Conservation (phyloP, 495 filamentous ascomycete species). For the Ascobolus immersus region DNA sequence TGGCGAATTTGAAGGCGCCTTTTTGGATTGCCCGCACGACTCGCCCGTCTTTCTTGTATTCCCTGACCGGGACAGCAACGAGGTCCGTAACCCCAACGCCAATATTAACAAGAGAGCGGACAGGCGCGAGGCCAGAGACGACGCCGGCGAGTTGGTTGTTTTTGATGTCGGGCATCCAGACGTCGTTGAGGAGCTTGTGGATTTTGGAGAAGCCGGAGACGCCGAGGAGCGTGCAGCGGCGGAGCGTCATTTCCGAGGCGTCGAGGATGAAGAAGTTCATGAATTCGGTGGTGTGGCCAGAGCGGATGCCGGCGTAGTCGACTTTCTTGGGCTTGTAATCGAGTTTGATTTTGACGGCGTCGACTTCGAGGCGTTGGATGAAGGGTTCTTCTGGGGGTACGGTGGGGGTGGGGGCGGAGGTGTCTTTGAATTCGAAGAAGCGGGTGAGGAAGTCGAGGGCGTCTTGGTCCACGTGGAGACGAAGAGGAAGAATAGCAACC, state of each 20-base stretch:
- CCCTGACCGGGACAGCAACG: slow-evolving; percentile 64
- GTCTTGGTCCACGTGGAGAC: slow-evolving; percentile 93
- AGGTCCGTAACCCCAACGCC: slow-evolving; percentile 64
- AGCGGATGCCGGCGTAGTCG: slow-evolving; percentile 81
- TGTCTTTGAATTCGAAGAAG: slow-evolving; percentile 94
- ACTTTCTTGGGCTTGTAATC: slow-evolving; percentile 97
- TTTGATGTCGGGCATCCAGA: slow-evolving; percentile 93
- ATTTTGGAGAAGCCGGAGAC: slow-evolving; percentile 72
- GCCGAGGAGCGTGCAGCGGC: slow-evolving; percentile 78
- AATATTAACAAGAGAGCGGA: slow-evolving; percentile 72
- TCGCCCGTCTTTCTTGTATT: slow-evolving; percentile 83
- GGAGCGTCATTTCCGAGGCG: slow-evolving; percentile 58
- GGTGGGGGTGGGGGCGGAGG: slow-evolving; percentile 23
- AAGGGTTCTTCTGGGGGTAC: slow-evolving; percentile 55
- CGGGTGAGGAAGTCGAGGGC: slow-evolving; percentile 88
- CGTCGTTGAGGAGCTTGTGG: slow-evolving; percentile 67
- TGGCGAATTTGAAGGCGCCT: slow-evolving; percentile 66
- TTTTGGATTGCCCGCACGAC: slow-evolving; percentile 79
- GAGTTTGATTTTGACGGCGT: slow-evolving; percentile 52
- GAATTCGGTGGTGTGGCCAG: slow-evolving; percentile 92
- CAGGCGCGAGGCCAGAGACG: slow-evolving; percentile 67
- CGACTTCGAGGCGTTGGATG: slow-evolving; percentile 69
- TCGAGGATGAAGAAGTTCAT: slow-evolving; percentile 98
- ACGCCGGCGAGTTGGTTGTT: slow-evolving; percentile 70
- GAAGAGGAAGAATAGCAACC: slow-evolving; percentile 60